phyloP scores from a whole-genome alignment of 2,329 filamentous ascomycete genomes.

The Pleoardoris graminearum region DNA sequence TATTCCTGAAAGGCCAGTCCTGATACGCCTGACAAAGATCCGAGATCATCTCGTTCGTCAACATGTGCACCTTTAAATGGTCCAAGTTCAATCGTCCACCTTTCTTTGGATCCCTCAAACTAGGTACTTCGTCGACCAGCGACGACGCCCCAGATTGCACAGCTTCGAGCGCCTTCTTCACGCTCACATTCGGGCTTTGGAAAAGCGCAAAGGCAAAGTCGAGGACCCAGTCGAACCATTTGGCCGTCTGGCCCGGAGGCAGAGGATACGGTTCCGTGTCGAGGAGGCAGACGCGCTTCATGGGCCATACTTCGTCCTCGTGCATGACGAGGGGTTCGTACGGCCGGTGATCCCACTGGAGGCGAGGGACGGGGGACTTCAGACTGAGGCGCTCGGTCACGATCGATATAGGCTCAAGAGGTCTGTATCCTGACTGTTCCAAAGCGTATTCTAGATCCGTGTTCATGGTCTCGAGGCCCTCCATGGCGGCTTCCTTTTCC shows the following conservation, averaged over 20 bases:
- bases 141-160: constrained; percentile 35
- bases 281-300: constrained; percentile 60
- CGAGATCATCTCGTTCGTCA: constrained; percentile 40
- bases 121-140: constrained; percentile 31
- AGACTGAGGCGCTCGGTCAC: constrained; percentile 37
- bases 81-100: constrained; percentile 39
- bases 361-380: constrained; percentile 24
- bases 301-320: constrained; percentile 68
- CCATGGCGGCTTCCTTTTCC: constrained; percentile 25
- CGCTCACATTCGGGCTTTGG: not conserved
- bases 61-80: constrained; percentile 32
- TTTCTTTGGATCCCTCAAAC: constrained; percentile 33
- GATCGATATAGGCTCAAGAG: constrained; percentile 9
- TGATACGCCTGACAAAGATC: constrained; percentile 35
- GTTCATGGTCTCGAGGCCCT: constrained; percentile 49
- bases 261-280: constrained; percentile 65
- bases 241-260: constrained; percentile 11
- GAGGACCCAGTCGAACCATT: constrained; percentile 30
- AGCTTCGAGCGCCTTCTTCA: constrained; percentile 30
- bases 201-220: constrained; percentile 34
- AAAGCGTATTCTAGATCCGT: constrained; percentile 48
- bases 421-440: constrained; percentile 11
- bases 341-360: constrained; percentile 67
- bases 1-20: constrained; percentile 41
- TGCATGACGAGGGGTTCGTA: constrained; percentile 69